phyloP scores from a whole-genome alignment of 2,329 filamentous ascomycete species.

The Fusarium bactridioides region DNA sequence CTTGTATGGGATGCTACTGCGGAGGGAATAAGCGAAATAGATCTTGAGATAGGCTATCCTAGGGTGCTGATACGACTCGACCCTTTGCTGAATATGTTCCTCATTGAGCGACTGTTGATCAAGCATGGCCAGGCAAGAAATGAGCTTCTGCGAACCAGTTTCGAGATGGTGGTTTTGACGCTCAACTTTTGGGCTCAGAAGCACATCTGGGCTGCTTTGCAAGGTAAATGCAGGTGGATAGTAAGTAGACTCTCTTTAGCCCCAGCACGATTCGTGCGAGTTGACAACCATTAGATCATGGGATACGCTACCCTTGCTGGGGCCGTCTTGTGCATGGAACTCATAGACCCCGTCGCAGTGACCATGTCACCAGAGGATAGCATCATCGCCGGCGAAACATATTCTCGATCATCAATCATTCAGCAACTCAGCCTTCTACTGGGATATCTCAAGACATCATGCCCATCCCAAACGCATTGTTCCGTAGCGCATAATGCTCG shows the following conservation, averaged over 20 bases:
- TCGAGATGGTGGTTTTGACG: background rate
- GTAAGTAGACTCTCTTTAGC: background rate
- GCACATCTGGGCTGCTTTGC: background rate
- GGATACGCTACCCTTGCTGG: background rate
- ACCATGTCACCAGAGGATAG: accelerated
- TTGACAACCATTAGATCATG: background rate
- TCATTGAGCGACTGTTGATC: background rate
- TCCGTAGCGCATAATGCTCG: background rate
- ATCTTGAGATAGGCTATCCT: background rate
- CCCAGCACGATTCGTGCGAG: too few relatives aligned
- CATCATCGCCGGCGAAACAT: background rate
- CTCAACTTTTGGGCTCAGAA: background rate
- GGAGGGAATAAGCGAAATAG: background rate
- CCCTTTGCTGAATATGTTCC: background rate
- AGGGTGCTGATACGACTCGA: background rate
- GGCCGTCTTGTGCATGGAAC: background rate
- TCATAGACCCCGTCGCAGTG: background rate
- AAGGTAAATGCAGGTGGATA: background rate
- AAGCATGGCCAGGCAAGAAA: background rate
- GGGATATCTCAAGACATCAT: background rate
- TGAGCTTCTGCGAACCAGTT: background rate
- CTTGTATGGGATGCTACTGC: background rate
- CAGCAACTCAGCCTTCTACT: background rate
- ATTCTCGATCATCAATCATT: background rate
- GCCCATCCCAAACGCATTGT: background rate